Base-by-base conservation (phyloP, 2,329 filamentous ascomycete genomes). In the Sporothrix mexicana region DNA sequence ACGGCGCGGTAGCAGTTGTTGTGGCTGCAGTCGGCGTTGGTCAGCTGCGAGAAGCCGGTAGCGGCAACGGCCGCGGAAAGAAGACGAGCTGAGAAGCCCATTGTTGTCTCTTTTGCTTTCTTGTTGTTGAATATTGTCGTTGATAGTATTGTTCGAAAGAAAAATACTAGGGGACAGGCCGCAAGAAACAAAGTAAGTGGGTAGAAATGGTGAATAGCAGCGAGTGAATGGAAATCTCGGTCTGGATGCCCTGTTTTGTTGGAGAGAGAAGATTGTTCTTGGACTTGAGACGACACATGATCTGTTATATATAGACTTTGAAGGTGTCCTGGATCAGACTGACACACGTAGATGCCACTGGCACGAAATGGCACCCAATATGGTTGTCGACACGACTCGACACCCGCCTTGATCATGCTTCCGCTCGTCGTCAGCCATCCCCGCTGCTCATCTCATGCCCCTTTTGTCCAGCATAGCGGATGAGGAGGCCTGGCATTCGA, bases 1-100 rank as follows among this genome's bases (percentile, higher is more conserved):
- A 68, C 25, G 43, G 64, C 64, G 23, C 64, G 64, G 23, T 51
- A 47, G 15, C 64, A 68, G 45, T 68, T 68, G 64, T 68, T 68
- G 23, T 49, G 45, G 25, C 25, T 68, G 64, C 64, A 68, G 62
- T 30, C 15, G 23, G 64, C 64, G 25, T 30, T 53, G 64, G 47
- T 47, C 15, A 51, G 15, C 47, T 68, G 66, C 3, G 53, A 9
- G 7, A 68, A 30, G 66, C 66, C 47, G 25, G 47, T 25, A n/a
- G 47, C 66, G 41, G 47, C 64, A 15, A 25, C 64, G 10, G 8
- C 43, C 8, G 20, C 66, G 8, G 66, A 25, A 1, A 68, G 17
- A 36, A 68, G 10, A 25, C 66, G 66, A 20, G 30, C 45, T 2
- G 62, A 68, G 30, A 53, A 30, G 12, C 43, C 47, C 66, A 68